phyloP scores from a whole-genome alignment of 441 rosid species.

The Arabidopsis hybrid region DNA sequence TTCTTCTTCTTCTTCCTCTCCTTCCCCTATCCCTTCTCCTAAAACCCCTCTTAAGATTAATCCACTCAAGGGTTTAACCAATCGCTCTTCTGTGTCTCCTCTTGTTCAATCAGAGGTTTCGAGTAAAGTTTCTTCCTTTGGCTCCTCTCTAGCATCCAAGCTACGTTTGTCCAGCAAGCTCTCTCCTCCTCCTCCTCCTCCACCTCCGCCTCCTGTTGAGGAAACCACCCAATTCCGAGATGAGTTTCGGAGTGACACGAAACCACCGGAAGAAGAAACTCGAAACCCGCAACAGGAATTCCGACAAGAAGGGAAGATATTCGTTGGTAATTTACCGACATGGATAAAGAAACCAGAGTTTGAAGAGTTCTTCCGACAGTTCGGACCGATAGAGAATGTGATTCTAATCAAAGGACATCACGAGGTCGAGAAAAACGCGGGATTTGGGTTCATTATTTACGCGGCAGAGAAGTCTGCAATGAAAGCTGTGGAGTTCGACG shows the following conservation, averaged over 20 bases:
- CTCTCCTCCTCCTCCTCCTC: slow-evolving; percentile 63
- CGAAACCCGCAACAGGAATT: slow-evolving; percentile 44
- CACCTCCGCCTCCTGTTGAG: slow-evolving; percentile 40
- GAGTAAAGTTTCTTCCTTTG: slow-evolving; percentile 42
- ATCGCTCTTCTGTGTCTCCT: slow-evolving; percentile 38
- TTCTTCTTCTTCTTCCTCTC: slow-evolving; percentile 31
- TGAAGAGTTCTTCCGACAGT: slow-evolving; percentile 78
- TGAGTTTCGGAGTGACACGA: slow-evolving; percentile 29
- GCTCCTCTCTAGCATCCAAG: slow-evolving; percentile 60
- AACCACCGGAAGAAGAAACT: slow-evolving; percentile 38
- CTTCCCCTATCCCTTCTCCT: slow-evolving; percentile 31
- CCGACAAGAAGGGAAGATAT: slow-evolving; percentile 83
- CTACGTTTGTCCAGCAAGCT: slow-evolving; percentile 85
- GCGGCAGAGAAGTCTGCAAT: slow-evolving; percentile 67
- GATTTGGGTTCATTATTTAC: slow-evolving; percentile 88
- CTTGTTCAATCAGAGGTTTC: slow-evolving; percentile 38
- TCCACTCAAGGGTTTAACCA: slow-evolving; percentile 59
- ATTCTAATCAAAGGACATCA: slow-evolving; percentile 77
- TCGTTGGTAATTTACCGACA: slow-evolving; percentile 83
- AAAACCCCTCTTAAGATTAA: slow-evolving; percentile 50
- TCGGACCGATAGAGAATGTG: slow-evolving; percentile 79
- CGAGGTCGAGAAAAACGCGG: slow-evolving; percentile 73
- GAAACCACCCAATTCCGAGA: slow-evolving; percentile 37
- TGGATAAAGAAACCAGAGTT: slow-evolving; percentile 87
- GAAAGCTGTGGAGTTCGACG: slow-evolving; percentile 92